Base-by-base conservation (phyloP, 2,329 filamentous ascomycete genomes). In the Cadophora sp. region DNA sequence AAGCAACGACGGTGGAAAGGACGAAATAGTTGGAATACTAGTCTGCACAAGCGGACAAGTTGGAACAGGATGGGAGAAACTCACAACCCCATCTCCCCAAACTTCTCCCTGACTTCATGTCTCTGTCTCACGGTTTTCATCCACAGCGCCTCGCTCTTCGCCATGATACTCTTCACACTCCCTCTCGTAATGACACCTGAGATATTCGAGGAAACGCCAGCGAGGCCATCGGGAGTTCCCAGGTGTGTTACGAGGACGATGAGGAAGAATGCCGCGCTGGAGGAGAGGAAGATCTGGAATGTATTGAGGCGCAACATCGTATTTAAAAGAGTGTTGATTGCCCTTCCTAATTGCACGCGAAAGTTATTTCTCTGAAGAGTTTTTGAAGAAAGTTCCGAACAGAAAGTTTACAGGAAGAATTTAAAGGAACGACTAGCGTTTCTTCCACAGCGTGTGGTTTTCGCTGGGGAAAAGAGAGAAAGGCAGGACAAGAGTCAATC, bases 91-190 rank as follows among this genome's bases (percentile, higher is more conserved):
- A 73, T 66, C 43, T 72, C 73, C 56, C 66, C 73, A 65, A 73
- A 71, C 43, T 66, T 65, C 18, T 64, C 59, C 27, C 72, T 72
- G 53, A 75, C 69, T n/a, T 73, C 74, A 66, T 76, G 75, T 36
- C 76, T 70, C 63, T 76, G 73, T 50, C 64, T 65, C n/a, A 77
- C 75, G 1, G 73, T 76, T 67, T 77, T 77, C 50, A 56, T 67
- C 75, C 75, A 77, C 8, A 72, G 18, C 43, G 36, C 63, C 61
- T 72, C 71, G 18, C 69, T 71, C 70, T 71, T 76, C 59, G 71
- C 68, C 67, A 73, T 74, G 30, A 68, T 64, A 16, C 55, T 51
- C 55, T 70, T 70, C 39, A 70, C 60, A 36, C 66, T 67, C 8
- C 62, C 66, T 43, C 64, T 59, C 43, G 56, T 64, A 5, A 70